phyloP scores from a whole-genome alignment of 1,139 yeast genomes.

The Taphrina sp. region DNA sequence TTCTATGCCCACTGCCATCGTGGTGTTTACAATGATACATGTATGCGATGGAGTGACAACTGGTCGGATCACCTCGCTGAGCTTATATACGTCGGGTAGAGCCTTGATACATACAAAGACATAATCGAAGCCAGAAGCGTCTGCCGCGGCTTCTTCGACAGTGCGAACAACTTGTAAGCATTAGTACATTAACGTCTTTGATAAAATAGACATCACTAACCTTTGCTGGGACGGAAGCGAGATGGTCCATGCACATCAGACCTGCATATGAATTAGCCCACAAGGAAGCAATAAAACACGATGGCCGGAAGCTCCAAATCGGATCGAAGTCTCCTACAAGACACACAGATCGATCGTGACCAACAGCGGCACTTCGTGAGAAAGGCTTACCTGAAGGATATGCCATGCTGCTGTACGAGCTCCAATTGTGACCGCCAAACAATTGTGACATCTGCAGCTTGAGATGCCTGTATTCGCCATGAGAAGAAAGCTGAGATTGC shows the following conservation, averaged over 20 bases:
- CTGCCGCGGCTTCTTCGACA: conserved; percentile 50
- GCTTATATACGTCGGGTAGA: conserved; percentile 62
- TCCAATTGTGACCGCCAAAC: conserved; percentile 39
- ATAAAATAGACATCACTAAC: conserved; percentile 23
- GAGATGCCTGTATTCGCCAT: conserved; percentile 38
- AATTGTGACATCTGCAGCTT: conserved; percentile 38
- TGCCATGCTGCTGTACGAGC: conserved; percentile 38
- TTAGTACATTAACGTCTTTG: neutral
- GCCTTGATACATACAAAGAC: conserved; percentile 69
- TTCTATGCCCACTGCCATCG: conserved; percentile 71
- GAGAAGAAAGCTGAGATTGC: conserved; percentile 39
- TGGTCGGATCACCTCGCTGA: conserved; percentile 60
- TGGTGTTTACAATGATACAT: conserved; percentile 46
- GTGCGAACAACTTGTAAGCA: conserved; percentile 37
- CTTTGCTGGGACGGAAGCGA: conserved; percentile 37
- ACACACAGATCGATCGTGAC: no score
- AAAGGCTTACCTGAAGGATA: conserved; percentile 33
- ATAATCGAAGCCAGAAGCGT: conserved; percentile 56
- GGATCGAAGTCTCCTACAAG: no score
- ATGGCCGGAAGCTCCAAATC: no score
- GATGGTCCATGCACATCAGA: conserved; percentile 37
- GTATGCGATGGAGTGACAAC: conserved; percentile 54
- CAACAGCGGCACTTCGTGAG: no score
- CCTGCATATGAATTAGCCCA: conserved; percentile 26
- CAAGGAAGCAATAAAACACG: neutral